phyloP scores from a whole-genome alignment of 192 early-diverging fungal genomes.

The Lunasporangiospora selenospora region DNA sequence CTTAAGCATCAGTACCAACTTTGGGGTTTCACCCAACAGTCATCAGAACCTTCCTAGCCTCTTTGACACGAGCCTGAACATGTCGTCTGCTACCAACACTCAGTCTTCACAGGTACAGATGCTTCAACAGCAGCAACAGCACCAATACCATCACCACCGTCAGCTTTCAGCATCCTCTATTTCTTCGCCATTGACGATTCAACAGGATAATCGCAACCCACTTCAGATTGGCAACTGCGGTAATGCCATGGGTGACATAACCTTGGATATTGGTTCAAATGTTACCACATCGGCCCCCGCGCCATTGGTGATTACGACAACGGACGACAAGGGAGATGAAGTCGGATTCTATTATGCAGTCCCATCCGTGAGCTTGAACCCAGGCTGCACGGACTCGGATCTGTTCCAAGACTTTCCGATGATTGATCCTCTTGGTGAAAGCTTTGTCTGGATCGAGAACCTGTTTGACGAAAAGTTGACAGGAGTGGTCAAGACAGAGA shows the following conservation, averaged over 20 bases:
- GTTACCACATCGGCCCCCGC: not conserved
- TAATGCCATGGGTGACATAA: no score
- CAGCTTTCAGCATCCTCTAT: slow-evolving; percentile 8
- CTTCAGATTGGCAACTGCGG: no score
- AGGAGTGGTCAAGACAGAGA: no score
- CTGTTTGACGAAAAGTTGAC: slow-evolving; percentile 45
- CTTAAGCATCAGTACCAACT: slow-evolving; percentile 10
- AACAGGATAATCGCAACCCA: no score
- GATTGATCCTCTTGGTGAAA: slow-evolving; percentile 32
- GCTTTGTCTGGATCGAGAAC: slow-evolving; percentile 45
- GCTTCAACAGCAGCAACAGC: slow-evolving; percentile 13
- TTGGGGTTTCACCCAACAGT: slow-evolving; percentile 22
- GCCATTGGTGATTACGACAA: slow-evolving; percentile 23
- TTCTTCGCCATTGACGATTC: no score
- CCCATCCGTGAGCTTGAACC: slow-evolving; percentile 38
- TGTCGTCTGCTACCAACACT: no score
- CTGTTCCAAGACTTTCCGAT: slow-evolving; percentile 41
- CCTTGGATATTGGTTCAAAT: no score
- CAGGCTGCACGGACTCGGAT: slow-evolving; percentile 27
- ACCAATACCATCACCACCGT: slow-evolving; percentile 8
- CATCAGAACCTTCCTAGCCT: slow-evolving; percentile 27
- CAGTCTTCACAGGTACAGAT: slow-evolving; percentile 3
- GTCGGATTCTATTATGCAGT: slow-evolving; percentile 36
- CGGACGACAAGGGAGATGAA: slow-evolving; percentile 27
- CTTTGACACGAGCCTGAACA: slow-evolving; percentile 25